These are phyloP conservation scores for Cryoendolithus antarcticus DNA, from an alignment of 2,329 filamentous ascomycete genomes.

Conservation along the genomic window DNA sequence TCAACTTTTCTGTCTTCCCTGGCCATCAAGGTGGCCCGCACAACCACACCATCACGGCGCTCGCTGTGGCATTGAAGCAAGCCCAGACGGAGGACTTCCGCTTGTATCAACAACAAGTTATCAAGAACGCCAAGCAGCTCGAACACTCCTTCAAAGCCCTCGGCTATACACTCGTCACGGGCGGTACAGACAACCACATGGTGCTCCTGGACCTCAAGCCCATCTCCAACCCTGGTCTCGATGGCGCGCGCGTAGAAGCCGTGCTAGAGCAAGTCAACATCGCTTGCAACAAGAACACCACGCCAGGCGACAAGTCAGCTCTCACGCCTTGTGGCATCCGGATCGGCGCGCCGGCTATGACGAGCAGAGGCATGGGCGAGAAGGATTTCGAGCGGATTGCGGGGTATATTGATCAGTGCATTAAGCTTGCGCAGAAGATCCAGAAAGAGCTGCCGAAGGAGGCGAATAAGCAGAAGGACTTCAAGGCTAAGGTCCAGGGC, in stretches of 20 bases:
- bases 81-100: conserved; percentile 83
- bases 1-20: conserved; percentile 99
- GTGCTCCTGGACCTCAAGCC: conserved; percentile 89
- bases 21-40: conserved; percentile 97
- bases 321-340: conserved; percentile 89
- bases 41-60: conserved; percentile 98
- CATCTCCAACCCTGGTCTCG: conserved; percentile 48
- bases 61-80: conserved; percentile 91
- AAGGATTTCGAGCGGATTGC: conserved; percentile 87
- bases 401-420: conserved; percentile 73
- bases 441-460: conserved; percentile 82
- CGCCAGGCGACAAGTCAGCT: conserved; percentile 93
- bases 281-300: conserved; percentile 98
- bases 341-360: conserved; percentile 96
- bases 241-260: conserved; percentile 89
- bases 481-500: conserved; percentile 79
- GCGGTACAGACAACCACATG: conserved; percentile 96
- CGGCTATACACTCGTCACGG: conserved; percentile 87
- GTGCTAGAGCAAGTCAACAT: conserved; percentile 98
- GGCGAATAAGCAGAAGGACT: conserved; percentile 99
- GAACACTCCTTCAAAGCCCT: conserved; percentile 66
- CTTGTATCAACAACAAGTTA: conserved; percentile 82
- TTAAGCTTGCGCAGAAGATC: conserved; percentile 82
- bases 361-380: conserved; percentile 81
- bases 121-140: conserved; percentile 85